phyloP scores from a whole-genome alignment of 2,329 filamentous ascomycete species.

The Zymoseptoria crescenta region DNA sequence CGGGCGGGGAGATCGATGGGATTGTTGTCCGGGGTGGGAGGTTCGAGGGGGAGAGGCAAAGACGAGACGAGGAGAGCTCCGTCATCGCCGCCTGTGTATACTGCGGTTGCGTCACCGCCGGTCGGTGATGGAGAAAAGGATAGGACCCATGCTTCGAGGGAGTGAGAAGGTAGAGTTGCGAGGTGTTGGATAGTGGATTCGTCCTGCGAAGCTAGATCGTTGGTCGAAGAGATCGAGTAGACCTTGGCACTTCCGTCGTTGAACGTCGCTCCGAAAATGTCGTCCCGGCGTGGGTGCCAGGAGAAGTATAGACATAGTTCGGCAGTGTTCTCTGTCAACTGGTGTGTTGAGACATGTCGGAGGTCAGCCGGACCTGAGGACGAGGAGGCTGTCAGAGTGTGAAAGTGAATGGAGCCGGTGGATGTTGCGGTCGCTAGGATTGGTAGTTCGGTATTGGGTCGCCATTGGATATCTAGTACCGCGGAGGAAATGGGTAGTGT shows the following conservation, averaged over 20 bases:
- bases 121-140: conserved; percentile 41
- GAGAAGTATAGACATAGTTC: conserved; percentile 63
- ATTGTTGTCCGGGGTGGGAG: too few species aligned
- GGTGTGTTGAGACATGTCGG: conserved; percentile 18
- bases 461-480: conserved; percentile 78
- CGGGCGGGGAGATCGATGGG: not conserved
- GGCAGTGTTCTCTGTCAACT: conserved; percentile 47
- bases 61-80: conserved; percentile 36
- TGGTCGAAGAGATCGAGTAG: not conserved
- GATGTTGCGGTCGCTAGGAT: conserved; percentile 71
- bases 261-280: conserved; percentile 61
- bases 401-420: conserved; percentile 61
- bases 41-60: not conserved
- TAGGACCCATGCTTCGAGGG: conserved; percentile 67
- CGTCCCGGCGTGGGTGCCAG: conserved; percentile 55
- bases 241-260: conserved; percentile 50
- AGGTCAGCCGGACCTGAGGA: conserved; percentile 25
- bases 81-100: conserved; percentile 70
- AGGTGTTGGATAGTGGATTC: conserved; percentile 15
- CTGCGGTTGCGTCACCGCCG: not conserved
- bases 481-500: conserved; percentile 17
- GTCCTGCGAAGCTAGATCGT: not conserved
- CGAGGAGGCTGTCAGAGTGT: conserved; percentile 36
- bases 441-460: conserved; percentile 37
- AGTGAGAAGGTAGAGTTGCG: conserved; percentile 26